These are phyloP conservation scores for Helicostylum pulchrum DNA, from an alignment of 192 early-diverging fungal species.

Conservation along the genomic window DNA sequence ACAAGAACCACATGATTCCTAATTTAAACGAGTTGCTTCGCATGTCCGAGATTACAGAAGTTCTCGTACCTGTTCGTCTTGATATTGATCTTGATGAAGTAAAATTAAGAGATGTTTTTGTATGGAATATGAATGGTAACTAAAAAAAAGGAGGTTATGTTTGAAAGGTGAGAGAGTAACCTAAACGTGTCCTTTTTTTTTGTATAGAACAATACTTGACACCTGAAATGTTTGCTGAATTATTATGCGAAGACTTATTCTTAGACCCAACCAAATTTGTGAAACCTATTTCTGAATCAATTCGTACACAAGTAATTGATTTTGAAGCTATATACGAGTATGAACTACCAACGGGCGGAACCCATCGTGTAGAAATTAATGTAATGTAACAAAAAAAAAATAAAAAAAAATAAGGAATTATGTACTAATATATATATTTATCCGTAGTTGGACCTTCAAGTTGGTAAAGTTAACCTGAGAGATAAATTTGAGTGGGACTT, in stretches of 20 bases:
- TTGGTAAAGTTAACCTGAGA: constrained; percentile 71
- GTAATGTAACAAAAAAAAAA: constrained; percentile 27
- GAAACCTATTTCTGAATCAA: constrained; percentile 51
- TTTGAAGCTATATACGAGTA: constrained; percentile 42
- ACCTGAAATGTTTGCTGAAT: constrained; percentile 82
- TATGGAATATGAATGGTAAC: constrained; percentile 87
- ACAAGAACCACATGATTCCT: constrained; percentile 32
- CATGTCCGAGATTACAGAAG: constrained; percentile 65
- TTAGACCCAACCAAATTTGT: constrained; percentile 49
- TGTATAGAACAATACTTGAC: constrained; percentile 65
- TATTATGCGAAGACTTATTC: constrained; percentile 76
- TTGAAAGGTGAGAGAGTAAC: background rate
- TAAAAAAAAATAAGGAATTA: no score
- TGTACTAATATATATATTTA: background rate
- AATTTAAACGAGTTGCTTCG: constrained; percentile 43
- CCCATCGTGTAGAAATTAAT: constrained; percentile 48
- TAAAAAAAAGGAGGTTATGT: background rate
- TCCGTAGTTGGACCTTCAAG: constrained; percentile 74
- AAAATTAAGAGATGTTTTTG: constrained; percentile 83
- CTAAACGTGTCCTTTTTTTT: background rate
- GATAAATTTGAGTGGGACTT: constrained; percentile 95
- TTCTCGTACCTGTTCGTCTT: constrained; percentile 83
- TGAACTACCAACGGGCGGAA: constrained; percentile 41
- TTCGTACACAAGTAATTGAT: constrained; percentile 59
- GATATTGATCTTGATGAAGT: constrained; percentile 86